Base-by-base conservation (phyloP, 371 early-diverging fungal genomes). In the Rhizopus delemar region DNA sequence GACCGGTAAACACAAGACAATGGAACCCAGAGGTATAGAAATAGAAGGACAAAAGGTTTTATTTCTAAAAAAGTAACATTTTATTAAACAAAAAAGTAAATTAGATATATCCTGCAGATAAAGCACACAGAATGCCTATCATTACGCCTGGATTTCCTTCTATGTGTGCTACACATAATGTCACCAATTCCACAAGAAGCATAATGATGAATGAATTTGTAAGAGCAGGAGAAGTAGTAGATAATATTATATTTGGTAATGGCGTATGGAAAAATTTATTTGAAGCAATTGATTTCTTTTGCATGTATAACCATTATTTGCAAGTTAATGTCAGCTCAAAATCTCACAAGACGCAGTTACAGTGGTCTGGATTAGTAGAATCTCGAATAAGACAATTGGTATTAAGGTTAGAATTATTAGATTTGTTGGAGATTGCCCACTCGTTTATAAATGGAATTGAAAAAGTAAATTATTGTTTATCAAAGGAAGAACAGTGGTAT, bases 121-220 rank as follows among this genome's bases (percentile, higher is more conserved):
- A 81, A 57, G 86, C 82, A 13, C 99, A 99, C 72, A 85, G 89
- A 34, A 99, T 99, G 99, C 99, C 99, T 1, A 93, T 99, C 52
- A 99, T 99, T 62, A 99, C 99, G 11, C 99, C 99, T 6, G 99
- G 98, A 0, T 99, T 99, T 71, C 99, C 99, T 15, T 94, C 97
- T 22, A 99, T 99, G 96, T 99, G 99, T 72, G 88, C 99, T 2
- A 99, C 99, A 0, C 99, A 99, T 78, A 99, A 99, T 68, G 97
- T 99, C 8, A 92, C 94, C 0, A 78, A 78, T 41, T 97, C 98
- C 2, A 99, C 99, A 0, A 84, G 87, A 33, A 69, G 65, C 4
- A 86, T 98, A 16, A 94, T 96, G 68, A 86, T 85, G 15, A 82
- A 83, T 29, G 99, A 99, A 81, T 91, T 99, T 60, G 81, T 86